Evolutionary conservation across 1,284 basidiomycete genomes (phyloP).

Genomic region (Cystobasidium pallidum): DNA sequence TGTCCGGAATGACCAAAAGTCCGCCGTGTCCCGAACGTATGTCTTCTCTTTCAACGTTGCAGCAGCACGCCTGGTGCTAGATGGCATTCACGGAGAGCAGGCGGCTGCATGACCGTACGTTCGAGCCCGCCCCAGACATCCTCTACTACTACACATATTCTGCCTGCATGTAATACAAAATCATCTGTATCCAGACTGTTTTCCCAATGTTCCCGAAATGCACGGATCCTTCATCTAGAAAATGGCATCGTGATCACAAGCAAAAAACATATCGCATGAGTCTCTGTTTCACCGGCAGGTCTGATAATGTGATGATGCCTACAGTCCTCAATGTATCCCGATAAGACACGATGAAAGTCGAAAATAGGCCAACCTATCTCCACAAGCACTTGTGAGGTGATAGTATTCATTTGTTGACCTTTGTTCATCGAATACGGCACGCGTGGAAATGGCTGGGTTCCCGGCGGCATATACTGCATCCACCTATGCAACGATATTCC

Average conservation of each 20-base stretch:
- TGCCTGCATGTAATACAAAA: slow-evolving; percentile 27
- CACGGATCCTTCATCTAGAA: slow-evolving; percentile 18
- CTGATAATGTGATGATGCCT: background rate
- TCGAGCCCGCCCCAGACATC: background rate
- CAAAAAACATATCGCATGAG: background rate
- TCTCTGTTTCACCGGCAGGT: background rate
- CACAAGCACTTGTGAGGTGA: slow-evolving; percentile 15
- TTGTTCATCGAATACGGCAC: slow-evolving; percentile 35
- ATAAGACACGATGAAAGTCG: slow-evolving; percentile 29
- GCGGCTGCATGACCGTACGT: too few species aligned
- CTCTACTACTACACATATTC: background rate
- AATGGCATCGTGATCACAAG: background rate
- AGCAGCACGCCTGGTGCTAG: too few species aligned
- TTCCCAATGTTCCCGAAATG: slow-evolving; percentile 33
- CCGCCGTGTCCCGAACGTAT: too few species aligned
- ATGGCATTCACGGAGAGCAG: too few species aligned
- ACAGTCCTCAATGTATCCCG: slow-evolving; percentile 36
- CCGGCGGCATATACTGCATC: slow-evolving; percentile 19
- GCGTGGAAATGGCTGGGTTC: slow-evolving; percentile 24
- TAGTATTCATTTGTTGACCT: slow-evolving; percentile 27
- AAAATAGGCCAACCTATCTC: slow-evolving; percentile 17
- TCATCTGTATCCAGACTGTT: slow-evolving; percentile 25
- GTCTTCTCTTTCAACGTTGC: too few species aligned
- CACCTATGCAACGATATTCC: slow-evolving; percentile 24
- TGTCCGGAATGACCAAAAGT: too few species aligned